Evolutionary conservation across 192 early-diverging fungal genomes (phyloP), one percentile per base, ranked within the genome.

Genomic region (Polychytrium aggregatum): DNA sequence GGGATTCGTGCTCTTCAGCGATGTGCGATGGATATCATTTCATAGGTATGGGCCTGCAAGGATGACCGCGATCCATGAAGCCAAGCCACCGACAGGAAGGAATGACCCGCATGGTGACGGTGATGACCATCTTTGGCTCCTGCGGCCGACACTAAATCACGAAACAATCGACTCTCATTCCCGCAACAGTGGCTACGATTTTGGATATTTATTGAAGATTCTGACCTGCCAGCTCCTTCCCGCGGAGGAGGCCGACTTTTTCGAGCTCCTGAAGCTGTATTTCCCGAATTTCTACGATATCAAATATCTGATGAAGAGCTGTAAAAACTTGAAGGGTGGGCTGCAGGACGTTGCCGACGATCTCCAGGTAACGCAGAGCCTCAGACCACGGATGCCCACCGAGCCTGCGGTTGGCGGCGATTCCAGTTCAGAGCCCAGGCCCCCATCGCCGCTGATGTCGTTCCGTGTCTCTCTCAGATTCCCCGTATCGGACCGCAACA

Each of bases 231-330:
- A 78, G 16, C 70, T 83, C 29, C 59, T 99, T 48, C 96, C 96
- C 2, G 80, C 84, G 44, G 88, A 99, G 59, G 96, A 99, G 63
- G 52, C 71, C n/a, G 84, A 85, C 27, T 99, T 99, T 63, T 99
- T 97, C 67, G 85, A 88, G 31, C 65, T 87, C 20, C 67, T 99
- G 57, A 69, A 78, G 50, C 83, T 65, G 22, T 99, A 89, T 63
- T 99, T 99, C 59, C 96, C 96, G n/a, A 87, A 87, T 59, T 90
- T 99, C 51, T 97, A 93, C 59, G 96, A 99, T 48, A 96, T 99
- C 67, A 99, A 99, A 59, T 96, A 90, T 56, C 63, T 96, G 65
- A 96, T 97, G 88, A 91, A 88, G 56, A 87, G 88, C 60, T 92
- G 88, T 59, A 89, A 96, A 50, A 92, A 83, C 55, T 62, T 97